Percentiles rank a stretch among this genome's conserved stretches.
These are phyloP conservation scores for Ganoderma meredithae DNA, from an alignment of 1,284 basidiomycete genomes.

Conservation along the genomic window DNA sequence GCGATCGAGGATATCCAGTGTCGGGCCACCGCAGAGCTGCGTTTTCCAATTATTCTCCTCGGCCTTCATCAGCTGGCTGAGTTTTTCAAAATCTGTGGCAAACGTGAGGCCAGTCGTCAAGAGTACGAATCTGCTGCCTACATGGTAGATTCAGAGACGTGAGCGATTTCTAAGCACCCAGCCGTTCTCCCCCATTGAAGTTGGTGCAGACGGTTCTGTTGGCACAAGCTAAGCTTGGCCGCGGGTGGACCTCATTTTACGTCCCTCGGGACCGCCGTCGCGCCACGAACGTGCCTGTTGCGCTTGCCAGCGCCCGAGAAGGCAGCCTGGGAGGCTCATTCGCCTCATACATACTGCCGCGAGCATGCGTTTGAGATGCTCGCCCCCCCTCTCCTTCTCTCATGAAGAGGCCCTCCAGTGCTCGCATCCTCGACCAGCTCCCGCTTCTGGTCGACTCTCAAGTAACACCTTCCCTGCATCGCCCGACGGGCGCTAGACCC, in stretches of 20 bases:
- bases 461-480: neutral
- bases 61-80: too few relatives aligned
- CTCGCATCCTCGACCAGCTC: neutral
- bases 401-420: constrained; percentile 10
- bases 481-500: neutral
- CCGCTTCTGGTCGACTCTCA: neutral
- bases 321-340: neutral
- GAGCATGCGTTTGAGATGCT: neutral
- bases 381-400: neutral
- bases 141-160: neutral
- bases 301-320: neutral
- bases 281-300: constrained; percentile 18
- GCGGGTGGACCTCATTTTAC: neutral
- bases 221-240: neutral
- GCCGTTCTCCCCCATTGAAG: neutral
- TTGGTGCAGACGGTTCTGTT: neutral
- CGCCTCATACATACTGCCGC: neutral
- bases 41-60: too few relatives aligned
- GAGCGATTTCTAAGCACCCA: neutral
- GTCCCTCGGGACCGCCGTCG: neutral
- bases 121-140: neutral
- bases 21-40: too few relatives aligned
- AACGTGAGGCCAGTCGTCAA: too few relatives aligned
- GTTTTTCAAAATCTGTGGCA: too few relatives aligned
- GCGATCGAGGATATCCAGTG: too few relatives aligned